These are phyloP conservation scores for Pythium catenulatum DNA, from an alignment of 352 stramenopile species.

Conservation along the genomic window DNA sequence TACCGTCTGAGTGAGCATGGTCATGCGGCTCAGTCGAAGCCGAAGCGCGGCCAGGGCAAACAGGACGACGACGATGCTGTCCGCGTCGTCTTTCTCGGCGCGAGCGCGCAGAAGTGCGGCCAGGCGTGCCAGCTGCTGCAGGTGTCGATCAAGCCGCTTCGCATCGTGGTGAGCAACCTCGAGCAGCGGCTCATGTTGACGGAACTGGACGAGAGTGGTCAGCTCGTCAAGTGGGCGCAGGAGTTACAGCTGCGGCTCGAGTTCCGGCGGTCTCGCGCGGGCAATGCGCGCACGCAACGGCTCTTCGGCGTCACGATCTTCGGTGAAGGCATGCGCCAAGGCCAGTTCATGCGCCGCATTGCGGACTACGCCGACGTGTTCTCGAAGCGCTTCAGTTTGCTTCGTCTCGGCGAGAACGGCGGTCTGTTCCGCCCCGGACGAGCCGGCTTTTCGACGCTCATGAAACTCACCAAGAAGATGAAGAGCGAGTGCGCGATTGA, in stretches of 20 bases:
- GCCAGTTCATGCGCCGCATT: neutral
- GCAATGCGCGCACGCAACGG: neutral
- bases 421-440: neutral
- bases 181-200: neutral
- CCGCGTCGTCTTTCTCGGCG: neutral
- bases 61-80: no score
- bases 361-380: neutral
- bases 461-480: neutral
- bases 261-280: neutral
- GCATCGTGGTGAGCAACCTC: neutral
- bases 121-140: neutral
- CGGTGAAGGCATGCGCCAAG: neutral
- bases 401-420: neutral
- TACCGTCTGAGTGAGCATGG: no score
- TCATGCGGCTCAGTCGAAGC: no score
- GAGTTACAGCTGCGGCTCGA: neutral
- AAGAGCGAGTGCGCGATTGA: neutral
- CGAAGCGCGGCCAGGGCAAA: no score
- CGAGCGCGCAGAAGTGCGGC: neutral
- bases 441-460: neutral
- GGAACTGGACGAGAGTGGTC: neutral
- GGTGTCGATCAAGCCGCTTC: neutral
- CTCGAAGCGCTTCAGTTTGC: neutral
- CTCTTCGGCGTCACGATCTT: neutral
- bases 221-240: neutral